Base-by-base conservation (phyloP, 2,329 filamentous ascomycete genomes). In the Fusarium xyrophilum region DNA sequence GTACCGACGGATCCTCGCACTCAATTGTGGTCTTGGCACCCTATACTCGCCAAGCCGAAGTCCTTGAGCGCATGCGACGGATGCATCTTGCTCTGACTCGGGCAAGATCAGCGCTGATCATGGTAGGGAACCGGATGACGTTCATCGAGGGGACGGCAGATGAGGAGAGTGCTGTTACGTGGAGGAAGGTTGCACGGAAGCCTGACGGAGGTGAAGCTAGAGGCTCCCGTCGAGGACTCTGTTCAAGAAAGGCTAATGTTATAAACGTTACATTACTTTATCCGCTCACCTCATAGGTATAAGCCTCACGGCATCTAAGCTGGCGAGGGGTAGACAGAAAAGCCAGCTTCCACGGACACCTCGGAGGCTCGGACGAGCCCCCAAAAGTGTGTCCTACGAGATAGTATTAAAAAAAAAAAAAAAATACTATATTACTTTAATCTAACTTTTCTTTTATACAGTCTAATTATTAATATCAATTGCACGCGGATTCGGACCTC, bases 11-110 rank as follows among this genome's bases (percentile, higher is more conserved):
- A 6, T 9, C 11, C 3, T 4, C 32, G 2, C 62, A 67, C 11
- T 75, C 73, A 11, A 78, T 82, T 30, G 78, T 75, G 12, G 76
- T 82, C 2, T 62, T 83, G 6, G 81, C 80, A 3, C 80, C 79
- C 2, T 83, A 82, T 55, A 77, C 74, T 2, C 73, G 75, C 2
- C 79, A 82, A 68, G 74, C 66, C 6, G 75, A 78, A 4, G 48
- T 76, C 3, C 73, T 82, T 6, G 73, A 69, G 47, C 63, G 56
- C 9, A 58, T 79, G 70, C 74, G 79, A 15, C 66, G 80, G 32
- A 69, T 82, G 60, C 82, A 82, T 59, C 79, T 82, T 28, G 80
- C 77, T 8, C 69, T 82, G 63, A 82, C 79, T 12, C 71, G 79
- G 43, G 80, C 57, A 7, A 79, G 73, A 62, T 62, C 68, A 33